Evolutionary conservation across 148 eudicot genomes (phyloP).

Genomic region (Nyssa sinensis): DNA sequence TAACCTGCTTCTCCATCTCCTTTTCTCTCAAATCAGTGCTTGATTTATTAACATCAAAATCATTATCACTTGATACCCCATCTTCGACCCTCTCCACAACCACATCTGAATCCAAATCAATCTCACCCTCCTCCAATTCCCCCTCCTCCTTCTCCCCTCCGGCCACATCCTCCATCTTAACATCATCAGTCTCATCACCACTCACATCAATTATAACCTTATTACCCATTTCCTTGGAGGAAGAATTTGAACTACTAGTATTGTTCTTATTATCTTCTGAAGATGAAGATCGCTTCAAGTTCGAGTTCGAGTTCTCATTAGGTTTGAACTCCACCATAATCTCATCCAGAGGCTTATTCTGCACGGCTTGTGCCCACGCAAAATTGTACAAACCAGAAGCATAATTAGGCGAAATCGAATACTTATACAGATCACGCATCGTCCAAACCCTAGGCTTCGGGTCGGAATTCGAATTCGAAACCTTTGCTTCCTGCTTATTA

Average conservation of each 20-base stretch:
- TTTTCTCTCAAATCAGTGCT: slow-evolving; percentile 30
- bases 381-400: slow-evolving; percentile 67
- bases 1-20: slow-evolving; percentile 49
- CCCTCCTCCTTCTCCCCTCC: slow-evolving; percentile 72
- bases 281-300: slow-evolving; percentile 16
- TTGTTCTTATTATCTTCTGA: slow-evolving; percentile 9
- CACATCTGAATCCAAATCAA: slow-evolving; percentile 69
- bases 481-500: slow-evolving; percentile 16
- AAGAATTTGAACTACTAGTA: background rate
- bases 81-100: slow-evolving; percentile 12
- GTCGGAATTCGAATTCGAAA: background rate
- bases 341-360: slow-evolving; percentile 80
- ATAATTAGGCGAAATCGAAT: slow-evolving; percentile 51
- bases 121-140: slow-evolving; percentile 88
- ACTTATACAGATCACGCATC: slow-evolving; percentile 75
- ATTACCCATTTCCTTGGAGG: slow-evolving; percentile 5
- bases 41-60: slow-evolving; percentile 17
- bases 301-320: slow-evolving; percentile 19
- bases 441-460: slow-evolving; percentile 45
- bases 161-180: slow-evolving; percentile 12
- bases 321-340: slow-evolving; percentile 43
- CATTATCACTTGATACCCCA: slow-evolving; percentile 8
- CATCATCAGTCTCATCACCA: slow-evolving; percentile 24
- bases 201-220: slow-evolving; percentile 35
- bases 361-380: slow-evolving; percentile 98